Conservation (phyloP, 2,329 filamentous ascomycete genomes). For the Ascochyta clinopodiicola region DNA sequence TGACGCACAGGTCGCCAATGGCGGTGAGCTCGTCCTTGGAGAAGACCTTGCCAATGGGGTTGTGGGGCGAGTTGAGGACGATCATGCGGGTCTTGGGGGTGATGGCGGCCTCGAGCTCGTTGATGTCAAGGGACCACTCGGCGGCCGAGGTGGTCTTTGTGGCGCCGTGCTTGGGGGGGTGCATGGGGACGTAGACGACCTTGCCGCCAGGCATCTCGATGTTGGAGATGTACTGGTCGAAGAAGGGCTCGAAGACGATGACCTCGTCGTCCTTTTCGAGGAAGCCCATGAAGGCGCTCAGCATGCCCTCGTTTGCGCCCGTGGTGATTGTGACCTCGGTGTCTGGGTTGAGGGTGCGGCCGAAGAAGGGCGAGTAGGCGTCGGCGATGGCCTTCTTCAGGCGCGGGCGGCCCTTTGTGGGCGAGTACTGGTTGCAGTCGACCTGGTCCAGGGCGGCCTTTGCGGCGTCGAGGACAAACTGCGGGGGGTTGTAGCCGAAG, state of each 20-base stretch:
- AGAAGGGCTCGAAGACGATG: slow-evolving; percentile 98
- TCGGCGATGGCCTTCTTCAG: slow-evolving; percentile 92
- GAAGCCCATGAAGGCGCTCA: slow-evolving; percentile 97
- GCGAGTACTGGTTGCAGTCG: slow-evolving; percentile 98
- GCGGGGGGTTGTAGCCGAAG: slow-evolving; percentile 92
- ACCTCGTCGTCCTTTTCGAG: slow-evolving; percentile 94
- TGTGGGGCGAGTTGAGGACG: slow-evolving; percentile 87
- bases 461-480: slow-evolving; percentile 89
- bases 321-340: slow-evolving; percentile 96
- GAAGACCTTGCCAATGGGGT: slow-evolving; percentile 96
- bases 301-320: slow-evolving; percentile 88
- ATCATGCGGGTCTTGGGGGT: slow-evolving; percentile 94
- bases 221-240: slow-evolving; percentile 99
- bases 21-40: slow-evolving; percentile 80
- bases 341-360: slow-evolving; percentile 80
- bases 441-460: slow-evolving; percentile 88
- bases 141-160: slow-evolving; percentile 80
- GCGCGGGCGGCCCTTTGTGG: slow-evolving; percentile 88
- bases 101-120: slow-evolving; percentile 80
- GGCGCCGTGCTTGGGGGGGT: slow-evolving; percentile 82
- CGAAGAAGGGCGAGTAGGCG: slow-evolving; percentile 90
- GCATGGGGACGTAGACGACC: slow-evolving; percentile 93
- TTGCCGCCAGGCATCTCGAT: slow-evolving; percentile 98
- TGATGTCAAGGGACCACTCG: slow-evolving; percentile 88
- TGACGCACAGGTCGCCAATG: slow-evolving; percentile 88